These are phyloP conservation scores for Gossypium rotundifolium DNA, from an alignment of 345 rosid species.

Conservation along the genomic window DNA sequence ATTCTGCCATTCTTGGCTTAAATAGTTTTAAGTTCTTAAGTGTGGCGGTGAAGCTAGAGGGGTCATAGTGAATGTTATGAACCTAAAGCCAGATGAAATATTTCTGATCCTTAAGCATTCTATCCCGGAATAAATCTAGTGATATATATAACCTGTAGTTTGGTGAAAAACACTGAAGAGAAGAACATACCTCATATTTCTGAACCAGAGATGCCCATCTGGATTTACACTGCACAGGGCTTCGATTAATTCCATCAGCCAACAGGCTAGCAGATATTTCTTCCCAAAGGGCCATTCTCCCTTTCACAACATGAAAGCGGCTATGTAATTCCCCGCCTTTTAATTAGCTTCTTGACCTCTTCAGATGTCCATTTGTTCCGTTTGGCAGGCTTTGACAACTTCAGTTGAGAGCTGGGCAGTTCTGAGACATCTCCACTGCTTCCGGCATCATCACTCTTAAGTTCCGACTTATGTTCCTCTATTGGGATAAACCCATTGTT, in stretches of 20 bases:
- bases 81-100: neutral
- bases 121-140: neutral
- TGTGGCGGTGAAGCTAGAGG: neutral
- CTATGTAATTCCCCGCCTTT: conserved; percentile 56
- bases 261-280: conserved; percentile 51
- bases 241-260: conserved; percentile 57
- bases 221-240: conserved; percentile 87
- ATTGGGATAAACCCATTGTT: conserved; percentile 11
- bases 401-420: conserved; percentile 29
- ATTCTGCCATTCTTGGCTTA: neutral
- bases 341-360: conserved; percentile 71
- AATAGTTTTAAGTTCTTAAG: neutral
- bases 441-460: conserved; percentile 27
- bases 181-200: conserved; percentile 68
- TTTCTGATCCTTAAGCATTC: neutral
- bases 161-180: conserved; percentile 3
- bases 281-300: conserved; percentile 95
- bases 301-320: conserved; percentile 71
- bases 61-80: neutral
- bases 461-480: conserved; percentile 18
- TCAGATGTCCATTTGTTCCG: conserved; percentile 84
- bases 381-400: conserved; percentile 42
- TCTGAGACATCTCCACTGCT: conserved; percentile 39
- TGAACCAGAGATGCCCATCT: conserved; percentile 81
- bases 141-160: neutral